Evolutionary conservation across 352 stramenopile genomes (phyloP), one percentile per base, ranked within the genome.

Genomic region (Globisporangium takayamanum): DNA sequence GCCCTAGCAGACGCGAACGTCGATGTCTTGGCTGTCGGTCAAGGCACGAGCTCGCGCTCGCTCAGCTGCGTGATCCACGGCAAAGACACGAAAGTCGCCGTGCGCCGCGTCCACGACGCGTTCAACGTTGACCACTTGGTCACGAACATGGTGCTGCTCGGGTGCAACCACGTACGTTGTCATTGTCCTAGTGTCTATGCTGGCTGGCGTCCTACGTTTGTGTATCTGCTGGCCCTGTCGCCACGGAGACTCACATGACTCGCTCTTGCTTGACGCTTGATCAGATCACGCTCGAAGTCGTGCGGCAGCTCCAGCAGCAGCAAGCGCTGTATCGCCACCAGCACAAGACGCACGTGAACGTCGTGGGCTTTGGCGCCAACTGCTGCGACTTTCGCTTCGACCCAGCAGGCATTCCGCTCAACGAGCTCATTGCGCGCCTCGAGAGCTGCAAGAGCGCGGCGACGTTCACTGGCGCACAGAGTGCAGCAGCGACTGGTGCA

Each of bases 71-170:
- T 92, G 30, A 88, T 92, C 53, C 71, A 70, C 52, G 80, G 80
- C 5, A 53, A 53, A 0, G 78, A 90, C 44, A 92, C 82, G 0
- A 92, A 92, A 57, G 60, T 92, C 39, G 80, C 80, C 25, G 82
- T 92, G 46, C 76, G 82, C 20, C 80, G 80, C 42, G 78, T 92
- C 4, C 82, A 92, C 33, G 82, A 92, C 53, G 80, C 82, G 8
- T 92, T 92, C 56, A 92, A 92, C 60, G 78, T 87, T 33, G 81
- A 89, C 30, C 77, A 86, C 54, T 54, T 89, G 20, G 76, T 85
- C n/a, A 83, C 73, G 25, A 92, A 84, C 62, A 25, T 92, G 25
- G 76, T 87, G 8, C 62, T 92, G 16, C 55, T 92, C 1, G 82
- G 82, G 30, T 89, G 72, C 68, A 92, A 89, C 51, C 73, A 79